phyloP scores from a whole-genome alignment of 495 filamentous ascomycete genomes.

The Penicillium arizonense region DNA sequence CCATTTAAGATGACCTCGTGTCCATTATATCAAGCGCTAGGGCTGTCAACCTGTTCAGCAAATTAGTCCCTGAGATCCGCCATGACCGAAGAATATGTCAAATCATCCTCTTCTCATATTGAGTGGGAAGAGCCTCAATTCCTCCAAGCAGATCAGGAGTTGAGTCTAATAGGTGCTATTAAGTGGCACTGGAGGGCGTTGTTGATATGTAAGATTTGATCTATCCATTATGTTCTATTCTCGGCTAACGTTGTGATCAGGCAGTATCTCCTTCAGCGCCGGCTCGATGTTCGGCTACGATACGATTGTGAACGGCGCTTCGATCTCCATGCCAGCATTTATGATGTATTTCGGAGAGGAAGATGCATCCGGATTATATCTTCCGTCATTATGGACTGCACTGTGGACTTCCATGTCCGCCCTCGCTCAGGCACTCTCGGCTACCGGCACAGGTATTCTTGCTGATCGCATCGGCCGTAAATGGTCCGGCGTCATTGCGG shows the following conservation, averaged over 20 bases:
- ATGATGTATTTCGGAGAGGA: constrained; percentile 23
- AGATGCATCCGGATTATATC: constrained; percentile 13
- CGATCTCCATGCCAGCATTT: constrained; percentile 25
- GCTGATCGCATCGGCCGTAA: constrained; percentile 24
- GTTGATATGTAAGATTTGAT: constrained; percentile 2
- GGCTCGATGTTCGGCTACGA: constrained; percentile 12
- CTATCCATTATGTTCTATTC: neutral
- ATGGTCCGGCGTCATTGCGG: constrained; percentile 12
- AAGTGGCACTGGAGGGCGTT: constrained; percentile 3
- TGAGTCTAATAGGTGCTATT: neutral
- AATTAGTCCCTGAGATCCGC: neutral
- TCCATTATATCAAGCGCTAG: neutral
- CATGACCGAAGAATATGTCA: constrained; percentile 2
- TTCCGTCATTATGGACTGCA: constrained; percentile 29
- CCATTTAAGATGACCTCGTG: neutral
- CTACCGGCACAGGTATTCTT: constrained; percentile 18
- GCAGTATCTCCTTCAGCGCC: constrained; percentile 5
- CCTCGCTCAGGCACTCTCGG: constrained; percentile 21
- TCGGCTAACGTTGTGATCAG: neutral
- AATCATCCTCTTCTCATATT: constrained; percentile 7
- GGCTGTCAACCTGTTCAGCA: neutral
- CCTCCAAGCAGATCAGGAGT: constrained; percentile 4
- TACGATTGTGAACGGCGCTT: constrained; percentile 24
- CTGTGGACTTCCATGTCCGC: constrained; percentile 27
- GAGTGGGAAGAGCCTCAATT: constrained; percentile 9